Conservation (phyloP, 352 stramenopile genomes). For the Phytophthora cajani region DNA sequence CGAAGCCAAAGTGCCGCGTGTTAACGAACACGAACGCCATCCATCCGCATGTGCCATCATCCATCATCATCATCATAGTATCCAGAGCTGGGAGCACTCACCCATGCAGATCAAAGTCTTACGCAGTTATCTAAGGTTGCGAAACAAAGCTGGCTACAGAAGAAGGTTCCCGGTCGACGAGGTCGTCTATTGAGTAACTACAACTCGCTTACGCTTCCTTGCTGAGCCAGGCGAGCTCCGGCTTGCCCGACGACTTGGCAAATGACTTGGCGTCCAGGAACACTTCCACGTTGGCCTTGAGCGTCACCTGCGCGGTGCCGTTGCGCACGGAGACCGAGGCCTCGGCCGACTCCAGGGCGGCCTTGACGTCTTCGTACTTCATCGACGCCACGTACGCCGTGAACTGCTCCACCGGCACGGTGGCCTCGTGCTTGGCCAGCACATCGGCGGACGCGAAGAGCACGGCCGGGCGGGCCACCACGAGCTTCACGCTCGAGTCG, state of each 20-base stretch:
- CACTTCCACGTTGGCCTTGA: conserved; percentile 67
- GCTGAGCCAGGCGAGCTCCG: conserved; percentile 58
- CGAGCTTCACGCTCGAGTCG: conserved; percentile 69
- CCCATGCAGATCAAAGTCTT: conserved; percentile 4
- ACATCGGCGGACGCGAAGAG: conserved; percentile 66
- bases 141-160: neutral
- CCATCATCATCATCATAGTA: neutral
- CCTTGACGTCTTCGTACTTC: conserved; percentile 83
- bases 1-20: conserved; percentile 21
- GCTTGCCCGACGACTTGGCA: conserved; percentile 42
- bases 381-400: conserved; percentile 79
- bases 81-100: no score
- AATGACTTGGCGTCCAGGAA: conserved; percentile 83
- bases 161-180: neutral
- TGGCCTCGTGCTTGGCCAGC: conserved; percentile 51
- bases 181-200: conserved; percentile 3
- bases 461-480: conserved; percentile 75
- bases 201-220: conserved; percentile 30
- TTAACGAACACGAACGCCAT: conserved; percentile 12
- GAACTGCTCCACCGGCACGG: conserved; percentile 52
- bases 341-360: conserved; percentile 39
- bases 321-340: conserved; percentile 57
- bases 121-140: conserved; percentile 20
- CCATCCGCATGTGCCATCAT: no score
- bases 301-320: conserved; percentile 46